Conservation (phyloP, 768 basidiomycete genomes). For the Psilocybe azurescens region DNA sequence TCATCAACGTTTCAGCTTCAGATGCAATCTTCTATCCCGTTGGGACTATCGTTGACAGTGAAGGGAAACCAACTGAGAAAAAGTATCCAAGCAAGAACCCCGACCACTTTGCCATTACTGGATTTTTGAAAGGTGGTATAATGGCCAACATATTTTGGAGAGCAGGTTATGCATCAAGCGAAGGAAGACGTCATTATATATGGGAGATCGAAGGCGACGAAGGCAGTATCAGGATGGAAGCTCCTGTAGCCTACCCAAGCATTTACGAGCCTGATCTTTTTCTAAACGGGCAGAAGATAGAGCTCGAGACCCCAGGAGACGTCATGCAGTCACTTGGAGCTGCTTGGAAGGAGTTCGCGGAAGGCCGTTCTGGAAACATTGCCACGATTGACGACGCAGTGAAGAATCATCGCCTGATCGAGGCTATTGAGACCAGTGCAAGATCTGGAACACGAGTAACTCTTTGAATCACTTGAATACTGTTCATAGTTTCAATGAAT, state of each 20-base stretch:
- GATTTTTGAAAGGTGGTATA: conserved; percentile 34
- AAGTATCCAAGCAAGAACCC: conserved; percentile 19
- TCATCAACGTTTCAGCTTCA: conserved; percentile 28
- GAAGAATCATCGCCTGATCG: neutral
- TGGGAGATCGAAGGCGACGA: conserved; percentile 43
- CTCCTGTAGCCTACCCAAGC: conserved; percentile 4
- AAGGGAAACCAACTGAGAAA: conserved; percentile 30
- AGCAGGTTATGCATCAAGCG: conserved; percentile 23
- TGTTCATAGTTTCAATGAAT: too few species aligned
- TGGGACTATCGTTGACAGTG: conserved; percentile 9
- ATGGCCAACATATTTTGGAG: conserved; percentile 32
- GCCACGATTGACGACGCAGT: too few species aligned
- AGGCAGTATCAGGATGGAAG: conserved; percentile 26
- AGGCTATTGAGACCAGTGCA: neutral
- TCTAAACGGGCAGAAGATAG: too few species aligned
- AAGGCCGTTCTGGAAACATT: too few species aligned
- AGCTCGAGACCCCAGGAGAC: too few species aligned
- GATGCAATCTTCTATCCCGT: too few species aligned
- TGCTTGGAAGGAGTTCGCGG: too few species aligned
- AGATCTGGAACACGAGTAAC: neutral
- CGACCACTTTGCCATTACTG: conserved; percentile 35
- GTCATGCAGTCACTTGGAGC: too few species aligned
- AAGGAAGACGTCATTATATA: conserved; percentile 29
- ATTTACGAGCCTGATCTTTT: conserved; percentile 7
- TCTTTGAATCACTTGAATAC: neutral